Base-by-base conservation (phyloP, 1,284 basidiomycete species). In the Puccinia novopanici region DNA sequence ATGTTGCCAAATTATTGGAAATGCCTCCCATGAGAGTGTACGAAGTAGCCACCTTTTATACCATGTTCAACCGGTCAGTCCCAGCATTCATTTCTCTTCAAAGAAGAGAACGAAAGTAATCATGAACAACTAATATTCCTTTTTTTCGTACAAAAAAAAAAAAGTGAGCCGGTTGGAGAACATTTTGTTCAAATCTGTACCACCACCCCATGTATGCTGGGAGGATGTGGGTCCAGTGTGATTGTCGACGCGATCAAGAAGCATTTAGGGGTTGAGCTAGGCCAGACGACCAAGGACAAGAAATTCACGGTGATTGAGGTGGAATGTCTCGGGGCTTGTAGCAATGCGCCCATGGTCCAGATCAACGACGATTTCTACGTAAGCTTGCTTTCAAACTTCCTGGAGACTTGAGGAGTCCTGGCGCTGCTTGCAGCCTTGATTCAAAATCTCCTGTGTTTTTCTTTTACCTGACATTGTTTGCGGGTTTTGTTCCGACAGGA, bases 21-120 rank as follows among this genome's bases (percentile, higher is more conserved):
- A 93, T 99, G 91, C 93, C 93, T 10, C 93, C 94, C 77, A 99
- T 99, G 97, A 91, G 96, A 24, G 97, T 99, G 8, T 99, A 99
- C 87, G 97, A 99, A 88, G 97, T 99, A 74, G 96, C 97, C 17
- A 97, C 95, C 15, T 99, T 99, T 88, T 99, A 99, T 87, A 99
- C 96, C 83, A 98, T 99, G 96, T 98, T 94, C 89, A 97, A 96
- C 88, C 52, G 77, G 77, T 79, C 13, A 42, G 55, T 61, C 6
- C 55, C 59, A 10, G 54, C n/a, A 37, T 24, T 72, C 27, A n/a
- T 55, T 22, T 22, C 22, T 22, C 4, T 45, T 67, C 30, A 24
- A 1, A 34, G 30, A 34, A 22, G 30, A 15, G 5, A 24, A 2
- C 12, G 45, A 6, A 2, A 6, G 8, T 12, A 48, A 48, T 67